These are phyloP conservation scores for Xenoacremonium recifei DNA, from an alignment of 2,329 filamentous ascomycete genomes.

Conservation along the genomic window DNA sequence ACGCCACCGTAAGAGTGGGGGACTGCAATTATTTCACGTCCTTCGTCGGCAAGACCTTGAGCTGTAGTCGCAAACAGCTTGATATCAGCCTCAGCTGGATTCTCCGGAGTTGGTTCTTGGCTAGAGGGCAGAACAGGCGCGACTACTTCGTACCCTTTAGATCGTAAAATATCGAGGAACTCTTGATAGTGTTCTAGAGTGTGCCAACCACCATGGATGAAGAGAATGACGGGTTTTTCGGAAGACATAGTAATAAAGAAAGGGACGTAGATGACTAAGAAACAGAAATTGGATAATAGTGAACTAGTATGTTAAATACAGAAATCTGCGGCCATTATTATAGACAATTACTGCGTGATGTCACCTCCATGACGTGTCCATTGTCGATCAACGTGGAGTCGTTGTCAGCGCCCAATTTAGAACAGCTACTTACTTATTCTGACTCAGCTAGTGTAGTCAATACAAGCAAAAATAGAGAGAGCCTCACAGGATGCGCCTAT, in stretches of 20 bases:
- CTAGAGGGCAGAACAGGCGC: neutral
- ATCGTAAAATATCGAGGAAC: neutral
- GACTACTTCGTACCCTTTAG: neutral
- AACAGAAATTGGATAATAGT: no score
- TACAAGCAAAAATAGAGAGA: no score
- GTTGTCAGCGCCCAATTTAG: no score
- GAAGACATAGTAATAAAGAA: neutral
- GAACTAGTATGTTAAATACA: no score
- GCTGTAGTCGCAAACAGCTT: neutral
- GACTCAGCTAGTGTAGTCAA: no score
- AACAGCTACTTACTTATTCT: no score
- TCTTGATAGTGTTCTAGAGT: neutral
- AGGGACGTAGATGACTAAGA: no score
- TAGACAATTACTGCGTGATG: no score
- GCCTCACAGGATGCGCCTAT: no score
- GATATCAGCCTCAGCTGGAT: neutral
- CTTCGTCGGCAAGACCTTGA: neutral
- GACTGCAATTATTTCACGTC: neutral
- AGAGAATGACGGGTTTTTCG: neutral
- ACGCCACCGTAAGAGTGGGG: neutral
- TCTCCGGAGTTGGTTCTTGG: neutral
- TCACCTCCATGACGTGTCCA: no score
- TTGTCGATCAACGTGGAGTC: no score
- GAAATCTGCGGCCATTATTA: no score
- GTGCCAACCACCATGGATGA: neutral